phyloP scores from a whole-genome alignment of 176 grass and related monocot species.

The Phoenix dactylifera region DNA sequence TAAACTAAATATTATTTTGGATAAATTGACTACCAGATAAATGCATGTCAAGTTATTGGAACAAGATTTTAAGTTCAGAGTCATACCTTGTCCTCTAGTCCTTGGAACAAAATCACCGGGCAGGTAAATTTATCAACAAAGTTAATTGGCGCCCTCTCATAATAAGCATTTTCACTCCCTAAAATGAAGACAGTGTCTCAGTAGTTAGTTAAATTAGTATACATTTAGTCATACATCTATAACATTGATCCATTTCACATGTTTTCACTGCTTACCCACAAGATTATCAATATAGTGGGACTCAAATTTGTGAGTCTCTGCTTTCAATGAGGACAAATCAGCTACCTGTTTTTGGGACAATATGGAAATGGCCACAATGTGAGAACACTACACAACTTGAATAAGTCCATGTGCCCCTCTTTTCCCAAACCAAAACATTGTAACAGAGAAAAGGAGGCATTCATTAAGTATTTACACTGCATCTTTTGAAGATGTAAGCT shows the following conservation, averaged over 20 bases:
- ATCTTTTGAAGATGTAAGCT: no score
- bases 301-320: slow-evolving; percentile 91
- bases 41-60: no score
- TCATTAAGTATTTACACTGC: no score
- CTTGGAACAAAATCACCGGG: slow-evolving; percentile 91
- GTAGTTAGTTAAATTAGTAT: no score
- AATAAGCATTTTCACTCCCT: slow-evolving; percentile 58
- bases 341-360: slow-evolving; percentile 31
- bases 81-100: slow-evolving; percentile 81
- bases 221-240: no score
- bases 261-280: slow-evolving; percentile 38
- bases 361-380: neutral
- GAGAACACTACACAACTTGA: no score
- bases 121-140: slow-evolving; percentile 81
- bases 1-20: no score
- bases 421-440: no score
- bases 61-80: neutral
- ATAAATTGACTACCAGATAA: no score
- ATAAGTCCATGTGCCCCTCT: no score
- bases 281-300: slow-evolving; percentile 75
- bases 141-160: slow-evolving; percentile 79
- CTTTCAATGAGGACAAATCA: slow-evolving; percentile 58
- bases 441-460: no score
- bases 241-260: no score
- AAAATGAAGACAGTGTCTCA: slow-evolving; percentile 9